Evolutionary conservation across 2,329 filamentous ascomycete species (phyloP), one percentile per base, ranked within the genome.

Genomic region (Myriosclerotinia scirpicola): DNA sequence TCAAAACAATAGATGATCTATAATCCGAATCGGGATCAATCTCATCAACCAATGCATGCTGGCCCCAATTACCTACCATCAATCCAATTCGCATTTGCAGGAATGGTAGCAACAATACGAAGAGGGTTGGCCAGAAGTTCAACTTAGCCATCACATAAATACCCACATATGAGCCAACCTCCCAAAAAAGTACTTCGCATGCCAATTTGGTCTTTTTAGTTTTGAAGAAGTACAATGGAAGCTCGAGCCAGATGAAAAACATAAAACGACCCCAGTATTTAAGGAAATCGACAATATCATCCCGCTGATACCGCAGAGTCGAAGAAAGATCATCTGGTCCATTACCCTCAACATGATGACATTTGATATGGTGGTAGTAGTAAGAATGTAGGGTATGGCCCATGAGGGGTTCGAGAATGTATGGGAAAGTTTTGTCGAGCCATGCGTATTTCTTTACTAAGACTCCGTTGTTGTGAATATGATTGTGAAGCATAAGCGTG

Each of bases 381-480:
- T 94, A 94, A 2, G 88, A 89, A 78, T 94, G 92, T 90, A 90
- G 93, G 0, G 90, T 93, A 74, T 94, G 91, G 14, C 91, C 91
- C 85, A 92, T 90, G 66, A 94, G 78, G 0, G 90, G 90, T 71
- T 93, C 89, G 14, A 86, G 80, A 52, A 93, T 77, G 75, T 92
- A 94, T 0, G 91, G 91, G 71, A 93, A 93, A 1, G 82, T 63
- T 7, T 78, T 75, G 73, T 94, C 91, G 67, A 93, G 77, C 40
- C 83, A 73, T 44, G 79, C 78, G 64, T 83, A 85, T 9, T 79
- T 76, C 72, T 84, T 85, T 34, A 81, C 78, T 46, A 93, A 78
- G 3, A 93, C 81, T 20, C 91, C 91, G 55, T 87, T 83, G 80
- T 87, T 87, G 76, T 94, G 91, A 72, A 94, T 93, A 76, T 94